Conservation (phyloP, 305 asterid species). For the Ruellia speciosa region DNA sequence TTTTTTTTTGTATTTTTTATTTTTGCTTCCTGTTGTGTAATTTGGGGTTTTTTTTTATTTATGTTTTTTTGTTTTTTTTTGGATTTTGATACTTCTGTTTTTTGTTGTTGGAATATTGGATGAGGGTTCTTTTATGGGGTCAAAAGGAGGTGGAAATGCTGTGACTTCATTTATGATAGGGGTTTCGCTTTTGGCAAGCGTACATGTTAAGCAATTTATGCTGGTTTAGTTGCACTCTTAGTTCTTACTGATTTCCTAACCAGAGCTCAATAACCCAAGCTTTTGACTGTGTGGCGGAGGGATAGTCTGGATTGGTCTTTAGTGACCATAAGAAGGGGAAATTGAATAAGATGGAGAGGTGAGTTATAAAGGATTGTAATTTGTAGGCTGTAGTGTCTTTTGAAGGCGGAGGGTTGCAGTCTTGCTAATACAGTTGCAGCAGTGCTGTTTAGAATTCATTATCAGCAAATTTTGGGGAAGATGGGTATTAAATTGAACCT, state of each 20-base stretch:
- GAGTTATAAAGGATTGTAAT: conserved; percentile 7
- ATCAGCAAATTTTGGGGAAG: conserved; percentile 17
- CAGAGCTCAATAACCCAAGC: conserved; percentile 30
- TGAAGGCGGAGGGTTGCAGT: neutral
- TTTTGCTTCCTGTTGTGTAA: neutral
- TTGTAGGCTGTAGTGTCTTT: neutral
- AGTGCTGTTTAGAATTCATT: conserved; percentile 21
- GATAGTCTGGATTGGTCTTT: conserved; percentile 48
- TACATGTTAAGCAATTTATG: conserved; percentile 65
- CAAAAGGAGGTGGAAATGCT: conserved; percentile 40
- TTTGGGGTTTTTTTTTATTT: neutral
- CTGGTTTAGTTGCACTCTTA: conserved; percentile 24
- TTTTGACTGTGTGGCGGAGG: conserved; percentile 38
- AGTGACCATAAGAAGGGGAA: conserved; percentile 18
- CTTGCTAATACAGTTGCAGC: conserved; percentile 19
- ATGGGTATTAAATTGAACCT: conserved; percentile 21
- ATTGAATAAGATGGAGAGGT: conserved; percentile 26
- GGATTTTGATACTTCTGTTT: neutral
- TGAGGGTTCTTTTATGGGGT: conserved; percentile 25
- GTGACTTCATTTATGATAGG: conserved; percentile 47
- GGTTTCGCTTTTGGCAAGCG: conserved; percentile 53
- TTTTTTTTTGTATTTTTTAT: neutral
- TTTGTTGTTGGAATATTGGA: neutral
- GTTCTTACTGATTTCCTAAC: conserved; percentile 30
- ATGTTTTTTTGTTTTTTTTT: no score